phyloP scores from a whole-genome alignment of 257 asterid genomes.

The Nicotiana noctiflora region DNA sequence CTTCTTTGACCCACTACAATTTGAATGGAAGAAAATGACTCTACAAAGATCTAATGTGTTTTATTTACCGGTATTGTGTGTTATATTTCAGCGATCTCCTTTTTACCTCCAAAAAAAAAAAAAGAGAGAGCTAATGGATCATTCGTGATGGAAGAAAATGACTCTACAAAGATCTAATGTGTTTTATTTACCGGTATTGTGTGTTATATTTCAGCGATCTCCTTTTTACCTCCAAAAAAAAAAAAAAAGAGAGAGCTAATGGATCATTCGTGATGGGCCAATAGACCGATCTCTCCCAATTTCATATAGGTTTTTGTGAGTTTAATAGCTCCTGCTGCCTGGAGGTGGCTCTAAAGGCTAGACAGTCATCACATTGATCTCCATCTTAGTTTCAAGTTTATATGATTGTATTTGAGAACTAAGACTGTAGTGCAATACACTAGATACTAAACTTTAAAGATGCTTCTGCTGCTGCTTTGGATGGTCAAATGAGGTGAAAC shows the following conservation, averaged over 20 bases:
- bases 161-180: neutral
- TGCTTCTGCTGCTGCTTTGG: neutral
- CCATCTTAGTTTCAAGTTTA: neutral
- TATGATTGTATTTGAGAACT: neutral
- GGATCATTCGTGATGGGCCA: neutral
- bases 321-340: neutral
- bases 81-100: neutral
- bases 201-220: neutral
- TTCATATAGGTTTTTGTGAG: neutral
- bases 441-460: neutral
- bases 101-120: too few relatives aligned
- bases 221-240: too few relatives aligned
- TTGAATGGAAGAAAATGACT: neutral
- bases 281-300: neutral
- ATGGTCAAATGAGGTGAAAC: neutral
- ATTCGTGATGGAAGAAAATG: neutral
- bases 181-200: neutral
- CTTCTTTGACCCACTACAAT: neutral
- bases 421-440: neutral
- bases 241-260: neutral
- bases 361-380: neutral
- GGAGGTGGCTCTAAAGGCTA: neutral
- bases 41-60: neutral
- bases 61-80: neutral
- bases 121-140: neutral